Conservation (phyloP, 352 stramenopile species). For the Globisporangium spiculum region DNA sequence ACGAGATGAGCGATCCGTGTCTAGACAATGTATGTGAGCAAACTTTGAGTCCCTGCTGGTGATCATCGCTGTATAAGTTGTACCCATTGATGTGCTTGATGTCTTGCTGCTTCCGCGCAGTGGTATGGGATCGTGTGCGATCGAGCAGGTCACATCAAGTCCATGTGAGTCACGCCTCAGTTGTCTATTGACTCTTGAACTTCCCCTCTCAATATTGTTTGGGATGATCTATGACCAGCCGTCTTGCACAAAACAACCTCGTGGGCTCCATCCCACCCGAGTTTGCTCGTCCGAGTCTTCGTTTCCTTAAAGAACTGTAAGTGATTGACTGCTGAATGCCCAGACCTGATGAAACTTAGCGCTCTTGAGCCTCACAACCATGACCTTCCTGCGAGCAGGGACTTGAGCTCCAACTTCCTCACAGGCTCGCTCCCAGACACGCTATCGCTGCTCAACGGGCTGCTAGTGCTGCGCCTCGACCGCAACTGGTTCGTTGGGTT, state of each 20-base stretch:
- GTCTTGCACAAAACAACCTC: slow-evolving; percentile 62
- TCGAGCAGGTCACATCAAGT: slow-evolving; percentile 40
- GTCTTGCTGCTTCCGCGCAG: slow-evolving; percentile 19
- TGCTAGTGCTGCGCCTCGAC: slow-evolving; percentile 55
- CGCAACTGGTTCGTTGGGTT: slow-evolving; percentile 46
- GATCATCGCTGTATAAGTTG: neutral
- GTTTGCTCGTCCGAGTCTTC: slow-evolving; percentile 46
- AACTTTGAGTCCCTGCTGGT: neutral
- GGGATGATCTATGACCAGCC: slow-evolving; percentile 18
- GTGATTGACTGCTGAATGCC: slow-evolving; percentile 3
- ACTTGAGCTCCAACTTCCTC: slow-evolving; percentile 73
- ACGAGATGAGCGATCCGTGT: slow-evolving; percentile 63
- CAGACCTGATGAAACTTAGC: neutral
- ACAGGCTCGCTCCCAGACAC: slow-evolving; percentile 43
- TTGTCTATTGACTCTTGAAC: neutral
- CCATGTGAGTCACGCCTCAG: slow-evolving; percentile 31
- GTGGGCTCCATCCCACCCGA: slow-evolving; percentile 48
- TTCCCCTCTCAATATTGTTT: neutral
- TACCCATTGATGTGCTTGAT: neutral
- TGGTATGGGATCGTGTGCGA: slow-evolving; percentile 72
- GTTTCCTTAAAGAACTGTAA: slow-evolving; percentile 56
- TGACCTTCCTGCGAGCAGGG: slow-evolving; percentile 22
- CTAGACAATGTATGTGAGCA: slow-evolving; percentile 40
- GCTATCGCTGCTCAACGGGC: slow-evolving; percentile 29
- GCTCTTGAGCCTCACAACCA: neutral